Evolutionary conservation across 2,329 filamentous ascomycete species (phyloP), one percentile per base, ranked within the genome.

Genomic region (Stagonosporopsis chrysanthemi): DNA sequence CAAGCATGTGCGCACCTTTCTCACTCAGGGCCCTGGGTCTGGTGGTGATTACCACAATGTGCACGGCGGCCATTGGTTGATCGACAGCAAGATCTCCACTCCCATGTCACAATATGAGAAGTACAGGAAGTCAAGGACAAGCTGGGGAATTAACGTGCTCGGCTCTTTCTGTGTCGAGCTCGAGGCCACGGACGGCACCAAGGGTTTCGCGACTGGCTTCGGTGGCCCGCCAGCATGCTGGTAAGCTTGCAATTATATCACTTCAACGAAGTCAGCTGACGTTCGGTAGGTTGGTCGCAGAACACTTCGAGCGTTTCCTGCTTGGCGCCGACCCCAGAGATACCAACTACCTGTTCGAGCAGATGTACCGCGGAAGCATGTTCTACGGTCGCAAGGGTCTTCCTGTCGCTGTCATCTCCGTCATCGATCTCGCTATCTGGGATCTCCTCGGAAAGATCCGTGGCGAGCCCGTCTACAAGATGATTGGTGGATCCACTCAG

Each of bases 331-430:
- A 97, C 75, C 92, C 92, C 11, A 85, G 93, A 67, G 92, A 97
- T 73, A 96, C 91, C 50, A 97, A 96, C 78, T 85, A 93, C 62
- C 82, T 97, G 28, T 97, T 96, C 74, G 93, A 97, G 81, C 92
- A 96, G 77, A 97, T 97, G 93, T 97, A 97, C 82, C 88, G 92
- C 58, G 90, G 85, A 2, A 96, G 92, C 66, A 96, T 97, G 91
- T 97, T 97, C 82, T 97, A 97, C 73, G 93, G 93, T 60, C 89
- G 93, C 65, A 97, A 97, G 78, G 93, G 93, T 43, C 86, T 97
- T 1, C 90, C 93, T 2, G 86, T 94, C 11, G 93, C 93, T 50
- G 89, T 96, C 71, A 97, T 97, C 72, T 96, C 92, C 2, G 93
- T 97, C 63, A 95, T 97, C 70, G 93, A 97, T 72, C 84, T 97